Evolutionary conservation across 306 rosid species (phyloP), one percentile per base, ranked within the genome.

Genomic region (Inga leiocalycina): DNA sequence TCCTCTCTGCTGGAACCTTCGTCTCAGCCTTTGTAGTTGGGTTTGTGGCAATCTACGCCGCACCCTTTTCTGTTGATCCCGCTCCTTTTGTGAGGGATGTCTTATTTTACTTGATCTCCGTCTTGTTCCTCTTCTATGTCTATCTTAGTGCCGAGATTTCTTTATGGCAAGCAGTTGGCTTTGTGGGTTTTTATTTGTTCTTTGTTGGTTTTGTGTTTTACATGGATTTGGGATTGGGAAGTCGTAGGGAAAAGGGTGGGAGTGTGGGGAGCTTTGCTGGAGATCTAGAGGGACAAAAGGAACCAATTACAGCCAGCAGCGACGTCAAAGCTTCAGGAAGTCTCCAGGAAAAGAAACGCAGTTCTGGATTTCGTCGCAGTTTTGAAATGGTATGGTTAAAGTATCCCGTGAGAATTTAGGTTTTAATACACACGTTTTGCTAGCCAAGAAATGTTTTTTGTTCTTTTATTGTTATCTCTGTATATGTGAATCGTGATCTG

Each of bases 11-110:
- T 35, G 99, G 99, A 0, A 84, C 99, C 0, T 96, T 93, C 68
- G 99, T 96, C 54, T 96, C 97, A 0, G 98, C 99, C 0, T 89
- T 96, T 27, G 98, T 96, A 5, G 98, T 96, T 13, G 99, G 98
- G 11, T 93, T 96, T 61, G 98, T 96, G 10, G 93, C 98, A 37
- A 92, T 96, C 80, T 88, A 96, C 84, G 91, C 98, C 2, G 97
- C 97, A 0, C 99, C 99, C 19, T 96, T 96, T 45, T 24, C 91
- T 15, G 88, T 96, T 48, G 84, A 89, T 66, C 94, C 99, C 4
- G 94, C 91, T 0, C 90, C 94, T 10, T 96, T 96, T 71, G 91
- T 96, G 17, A 86, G 99, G 78, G 99, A 96, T 49, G 93, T 92
- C 8, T 52, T 92, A 81, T 96, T 96, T 80, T 96, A 93, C 78